Conservation (phyloP, 306 rosid genomes). For the Medicago ruthenica region DNA sequence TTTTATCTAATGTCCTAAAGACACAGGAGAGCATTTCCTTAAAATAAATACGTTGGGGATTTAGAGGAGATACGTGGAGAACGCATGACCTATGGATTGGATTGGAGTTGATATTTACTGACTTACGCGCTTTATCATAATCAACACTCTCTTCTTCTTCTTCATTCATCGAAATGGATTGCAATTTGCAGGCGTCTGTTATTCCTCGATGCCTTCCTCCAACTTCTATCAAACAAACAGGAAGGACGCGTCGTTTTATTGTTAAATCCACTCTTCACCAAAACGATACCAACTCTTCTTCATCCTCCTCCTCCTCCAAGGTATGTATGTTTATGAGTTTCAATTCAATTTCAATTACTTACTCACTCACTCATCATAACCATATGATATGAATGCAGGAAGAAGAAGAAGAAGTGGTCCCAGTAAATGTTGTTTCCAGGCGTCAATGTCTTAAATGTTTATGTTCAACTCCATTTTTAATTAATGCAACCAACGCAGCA, state of each 20-base stretch:
- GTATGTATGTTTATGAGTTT: too few species aligned
- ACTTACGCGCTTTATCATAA: too few species aligned
- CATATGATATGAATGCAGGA: slow-evolving; percentile 43
- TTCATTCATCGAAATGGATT: background rate
- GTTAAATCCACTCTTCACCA: background rate
- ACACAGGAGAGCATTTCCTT: too few species aligned
- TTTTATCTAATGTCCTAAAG: too few species aligned
- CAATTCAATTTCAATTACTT: too few species aligned
- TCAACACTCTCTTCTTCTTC: too few species aligned
- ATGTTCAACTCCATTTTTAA: slow-evolving; percentile 63
- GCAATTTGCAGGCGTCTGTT: background rate
- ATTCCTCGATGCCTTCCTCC: background rate
- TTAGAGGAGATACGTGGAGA: background rate
- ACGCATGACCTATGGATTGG: background rate
- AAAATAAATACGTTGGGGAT: too few species aligned
- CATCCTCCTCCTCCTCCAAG: background rate
- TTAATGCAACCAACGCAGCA: slow-evolving; percentile 47
- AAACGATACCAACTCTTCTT: background rate
- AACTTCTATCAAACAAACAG: background rate
- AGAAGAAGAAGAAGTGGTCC: too few species aligned
- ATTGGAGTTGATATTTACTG: background rate
- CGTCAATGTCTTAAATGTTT: slow-evolving; percentile 75
- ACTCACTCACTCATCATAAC: too few species aligned
- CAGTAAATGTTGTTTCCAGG: slow-evolving; percentile 62
- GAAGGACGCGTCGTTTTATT: background rate